phyloP scores from a whole-genome alignment of 1,284 basidiomycete genomes.

The Exsudoporus floridanus region DNA sequence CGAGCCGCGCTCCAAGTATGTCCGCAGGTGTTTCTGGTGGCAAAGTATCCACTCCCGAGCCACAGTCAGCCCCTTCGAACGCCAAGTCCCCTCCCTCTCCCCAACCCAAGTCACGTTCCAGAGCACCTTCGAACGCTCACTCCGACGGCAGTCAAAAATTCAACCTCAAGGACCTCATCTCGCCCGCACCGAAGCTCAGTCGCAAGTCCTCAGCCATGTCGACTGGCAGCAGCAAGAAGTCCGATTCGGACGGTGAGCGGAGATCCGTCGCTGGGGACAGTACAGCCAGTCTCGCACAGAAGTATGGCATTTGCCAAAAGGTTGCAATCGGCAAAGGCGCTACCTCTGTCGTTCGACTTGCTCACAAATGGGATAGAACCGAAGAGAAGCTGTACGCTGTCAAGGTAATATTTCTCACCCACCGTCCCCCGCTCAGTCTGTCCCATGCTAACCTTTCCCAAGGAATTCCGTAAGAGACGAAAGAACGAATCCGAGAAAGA shows the following conservation, averaged over 20 bases:
- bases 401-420: conserved; percentile 57
- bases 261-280: conserved; percentile 64
- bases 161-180: conserved; percentile 77
- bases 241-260: conserved; percentile 66
- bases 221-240: conserved; percentile 60
- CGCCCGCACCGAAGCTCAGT: conserved; percentile 63
- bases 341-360: conserved; percentile 92
- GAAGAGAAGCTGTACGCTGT: conserved; percentile 99
- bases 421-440: neutral
- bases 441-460: conserved; percentile 4
- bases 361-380: conserved; percentile 97
- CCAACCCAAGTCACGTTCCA: conserved; percentile 33
- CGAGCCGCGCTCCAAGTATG: conserved; percentile 55
- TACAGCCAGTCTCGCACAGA: conserved; percentile 71
- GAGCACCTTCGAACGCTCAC: conserved; percentile 49
- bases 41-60: conserved; percentile 32
- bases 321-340: conserved; percentile 97
- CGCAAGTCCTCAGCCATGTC: conserved; percentile 73
- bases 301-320: conserved; percentile 97
- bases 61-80: conserved; percentile 27
- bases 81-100: conserved; percentile 30
- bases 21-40: conserved; percentile 51
- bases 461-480: conserved; percentile 97
- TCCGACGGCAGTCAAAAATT: conserved; percentile 73
- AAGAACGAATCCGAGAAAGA: conserved; percentile 99